Evolutionary conservation across 1,139 yeast genomes (phyloP), one percentile per base, ranked within the genome.

Genomic region (Pichia cactophila): DNA sequence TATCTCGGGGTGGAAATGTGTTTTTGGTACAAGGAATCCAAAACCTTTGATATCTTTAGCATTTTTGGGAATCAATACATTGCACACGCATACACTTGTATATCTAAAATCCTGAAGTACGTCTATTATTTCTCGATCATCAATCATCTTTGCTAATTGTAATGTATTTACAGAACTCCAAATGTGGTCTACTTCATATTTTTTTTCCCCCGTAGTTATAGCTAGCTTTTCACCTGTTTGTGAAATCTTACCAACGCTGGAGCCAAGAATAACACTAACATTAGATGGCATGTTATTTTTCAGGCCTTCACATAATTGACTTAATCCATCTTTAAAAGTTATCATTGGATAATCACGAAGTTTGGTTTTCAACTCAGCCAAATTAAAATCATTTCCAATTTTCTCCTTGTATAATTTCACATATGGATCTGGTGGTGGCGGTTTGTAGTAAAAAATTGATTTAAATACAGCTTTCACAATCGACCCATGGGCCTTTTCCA

Each of bases 11-110:
- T 86, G 84, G 48, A 51, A 57, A 57, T 54, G 67, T 60, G 42
- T 67, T 61, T 68, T 74, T 39, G 98, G 98, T 3, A 88, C 86
- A 49, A 92, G 73, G 59, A 86, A 88, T 2, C 98, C 98, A 71
- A 92, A 92, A 45, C 97, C 96, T 37, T 56, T 57, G 28, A 57
- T 54, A 11, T 62, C 55, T 37, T 60, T 53, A 20, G 69, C 64
- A 42, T 69, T 68, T 37, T 67, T 68, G 1, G 83, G 83, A 41
- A 80, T 70, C 59, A 74, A 82, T 7, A 82, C 69, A 58, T 86
- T 86, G 31, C 79, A 82, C 55, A 86, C 69, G 42, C 77, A 70
- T 26, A 86, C 77, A 48, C 77, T 74, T 3, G 78, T 76, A 45
- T 81, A 78, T 17, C 73, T 68, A 23, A 80, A 64, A 33, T 64